Percentiles rank a stretch among this genome's conserved stretches.
These are phyloP conservation scores for Sophora flavescens DNA, from an alignment of 306 rosid species.

Conservation along the genomic window DNA sequence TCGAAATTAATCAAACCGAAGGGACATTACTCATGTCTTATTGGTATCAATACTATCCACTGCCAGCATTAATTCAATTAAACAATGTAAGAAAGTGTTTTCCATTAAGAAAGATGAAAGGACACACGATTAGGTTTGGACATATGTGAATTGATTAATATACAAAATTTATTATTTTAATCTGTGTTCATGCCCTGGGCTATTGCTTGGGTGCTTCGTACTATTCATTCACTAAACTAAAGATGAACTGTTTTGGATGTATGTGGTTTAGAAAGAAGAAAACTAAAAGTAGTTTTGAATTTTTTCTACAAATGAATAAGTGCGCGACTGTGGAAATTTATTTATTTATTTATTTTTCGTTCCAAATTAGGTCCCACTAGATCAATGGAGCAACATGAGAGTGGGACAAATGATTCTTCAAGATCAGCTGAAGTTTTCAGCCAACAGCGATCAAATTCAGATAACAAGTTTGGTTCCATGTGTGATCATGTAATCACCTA, in stretches of 20 bases:
- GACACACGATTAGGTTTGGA: neutral
- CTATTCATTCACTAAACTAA: too few species aligned
- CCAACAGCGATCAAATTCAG: slow-evolving; percentile 1
- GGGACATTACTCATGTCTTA: neutral
- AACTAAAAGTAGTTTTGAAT: neutral
- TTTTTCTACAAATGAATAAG: neutral
- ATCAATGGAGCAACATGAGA: too few species aligned
- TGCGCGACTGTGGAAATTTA: neutral
- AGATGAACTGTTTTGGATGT: too few species aligned
- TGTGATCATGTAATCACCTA: too few species aligned
- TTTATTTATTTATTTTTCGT: too few species aligned
- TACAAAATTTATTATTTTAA: neutral
- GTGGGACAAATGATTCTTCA: neutral
- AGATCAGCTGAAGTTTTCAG: neutral
- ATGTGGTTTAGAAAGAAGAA: slow-evolving; percentile 5
- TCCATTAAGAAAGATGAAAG: neutral
- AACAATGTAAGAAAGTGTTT: slow-evolving; percentile 13
- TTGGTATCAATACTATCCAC: neutral
- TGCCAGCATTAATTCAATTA: neutral
- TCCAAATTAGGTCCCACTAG: too few species aligned
- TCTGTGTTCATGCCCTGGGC: neutral
- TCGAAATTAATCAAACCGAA: neutral
- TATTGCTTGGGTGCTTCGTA: neutral
- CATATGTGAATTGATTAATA: neutral
- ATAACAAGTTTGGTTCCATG: too few species aligned